phyloP scores from a whole-genome alignment of 1,139 yeast genomes.

The Blastobotrys aristatus region DNA sequence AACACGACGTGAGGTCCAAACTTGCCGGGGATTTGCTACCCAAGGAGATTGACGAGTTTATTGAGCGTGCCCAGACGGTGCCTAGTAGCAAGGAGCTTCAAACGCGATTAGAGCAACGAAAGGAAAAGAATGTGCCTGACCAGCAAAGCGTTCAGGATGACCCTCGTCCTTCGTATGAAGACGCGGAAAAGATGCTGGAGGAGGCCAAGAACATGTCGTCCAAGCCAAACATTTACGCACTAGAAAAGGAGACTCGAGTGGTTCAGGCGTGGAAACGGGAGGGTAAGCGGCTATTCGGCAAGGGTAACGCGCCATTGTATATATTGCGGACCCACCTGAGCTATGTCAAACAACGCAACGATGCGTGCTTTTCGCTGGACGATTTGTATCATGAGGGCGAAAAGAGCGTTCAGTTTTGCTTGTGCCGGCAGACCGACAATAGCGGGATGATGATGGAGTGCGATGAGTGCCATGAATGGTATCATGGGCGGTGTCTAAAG shows the following conservation, averaged over 20 bases:
- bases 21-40: neutral
- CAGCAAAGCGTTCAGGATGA: neutral
- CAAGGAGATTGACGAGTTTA: conserved; percentile 1
- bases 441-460: conserved; percentile 74
- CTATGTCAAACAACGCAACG: conserved; percentile 35
- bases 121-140: conserved; percentile 5
- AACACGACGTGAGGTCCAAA: conserved; percentile 1
- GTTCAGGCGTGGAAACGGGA: conserved; percentile 43
- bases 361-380: conserved; percentile 39
- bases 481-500: conserved; percentile 63
- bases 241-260: conserved; percentile 21
- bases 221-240: conserved; percentile 18
- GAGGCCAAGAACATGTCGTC: conserved; percentile 22
- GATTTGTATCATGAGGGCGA: conserved; percentile 36
- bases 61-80: neutral
- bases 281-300: conserved; percentile 40
- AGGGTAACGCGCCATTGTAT: conserved; percentile 34
- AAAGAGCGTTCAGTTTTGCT: conserved; percentile 44
- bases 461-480: conserved; percentile 77
- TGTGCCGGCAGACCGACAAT: conserved; percentile 60
- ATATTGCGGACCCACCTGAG: conserved; percentile 34
- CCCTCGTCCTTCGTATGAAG: conserved; percentile 31
- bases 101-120: neutral
- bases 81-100: conserved; percentile 6
- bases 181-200: conserved; percentile 28